These are phyloP conservation scores for Eucalyptus marginata DNA, from an alignment of 345 rosid genomes.

Conservation along the genomic window DNA sequence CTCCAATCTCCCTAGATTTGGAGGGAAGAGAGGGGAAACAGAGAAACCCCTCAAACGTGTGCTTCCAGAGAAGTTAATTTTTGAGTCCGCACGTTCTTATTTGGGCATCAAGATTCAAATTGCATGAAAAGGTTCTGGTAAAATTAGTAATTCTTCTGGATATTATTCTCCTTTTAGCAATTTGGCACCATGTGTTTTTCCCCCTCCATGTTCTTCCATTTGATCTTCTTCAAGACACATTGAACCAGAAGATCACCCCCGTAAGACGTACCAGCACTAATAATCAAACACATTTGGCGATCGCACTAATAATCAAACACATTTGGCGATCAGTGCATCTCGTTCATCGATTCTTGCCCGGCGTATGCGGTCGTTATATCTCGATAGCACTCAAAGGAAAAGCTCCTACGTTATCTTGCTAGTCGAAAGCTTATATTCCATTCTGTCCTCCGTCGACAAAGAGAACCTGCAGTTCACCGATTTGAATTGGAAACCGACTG, in stretches of 20 bases:
- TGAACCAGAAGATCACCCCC: neutral
- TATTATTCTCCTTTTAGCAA: neutral
- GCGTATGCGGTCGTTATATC: neutral
- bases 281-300: neutral
- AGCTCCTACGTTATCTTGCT: neutral
- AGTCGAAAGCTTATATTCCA: neutral
- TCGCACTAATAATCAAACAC: neutral
- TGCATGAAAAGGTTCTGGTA: neutral
- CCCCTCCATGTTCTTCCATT: neutral
- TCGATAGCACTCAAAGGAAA: neutral
- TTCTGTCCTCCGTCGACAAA: neutral
- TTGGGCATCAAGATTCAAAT: neutral
- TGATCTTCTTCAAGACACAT: neutral
- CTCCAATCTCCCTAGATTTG: neutral
- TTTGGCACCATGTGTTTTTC: neutral
- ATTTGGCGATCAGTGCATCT: neutral
- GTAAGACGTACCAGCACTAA: neutral
- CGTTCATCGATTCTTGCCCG: neutral
- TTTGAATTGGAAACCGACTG: neutral
- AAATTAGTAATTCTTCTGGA: neutral
- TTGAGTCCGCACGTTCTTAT: neutral
- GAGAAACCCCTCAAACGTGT: neutral
- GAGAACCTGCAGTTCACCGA: neutral
- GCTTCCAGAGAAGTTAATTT: neutral
- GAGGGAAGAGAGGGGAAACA: neutral